Evolutionary conservation across 2,329 filamentous ascomycete species (phyloP), one percentile per base, ranked within the genome.

Genomic region (Ceratocystis diversiconidia): DNA sequence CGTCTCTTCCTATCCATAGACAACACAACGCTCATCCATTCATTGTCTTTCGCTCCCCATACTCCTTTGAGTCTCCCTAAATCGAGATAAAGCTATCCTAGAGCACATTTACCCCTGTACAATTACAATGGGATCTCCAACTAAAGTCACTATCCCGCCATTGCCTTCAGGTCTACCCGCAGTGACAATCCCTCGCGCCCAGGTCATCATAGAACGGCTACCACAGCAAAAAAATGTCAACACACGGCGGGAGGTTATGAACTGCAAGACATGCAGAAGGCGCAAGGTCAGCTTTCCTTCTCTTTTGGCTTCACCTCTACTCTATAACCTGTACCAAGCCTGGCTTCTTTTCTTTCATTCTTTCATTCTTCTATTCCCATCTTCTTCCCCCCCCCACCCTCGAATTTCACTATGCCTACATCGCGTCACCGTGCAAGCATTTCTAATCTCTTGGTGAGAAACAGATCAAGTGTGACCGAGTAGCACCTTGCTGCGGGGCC

Each of bases 241-340:
- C 71, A 88, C 94, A 74, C 89, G 88, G 50, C 85, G 88, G 71
- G 90, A 95, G 79, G 89, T 88, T 43, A 95, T 95, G 90, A 95
- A 95, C 75, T 95, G 90, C 84, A 95, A 95, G 76, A 94, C 89
- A 66, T 95, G 90, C 79, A 84, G 90, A 70, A 95, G 95, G 76
- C 82, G 90, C 77, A 95, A 95, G 86, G 90, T 92, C 75, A 61
- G 78, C 70, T 65, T 19, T 4, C 19, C 28, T 44, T 55, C 41
- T 43, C 57, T 15, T 8, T 28, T 52, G 3, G 8, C 2, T 28
- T 28, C 48, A 25, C 22, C 8, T 52, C 19, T 25, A 12, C 22
- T 52, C 19, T 22, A 15, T 28, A 25, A 28, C 10, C 22, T 15
- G 22, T 41, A 41, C 10, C 36, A 41, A 41, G 10, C 36, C 12